Evolutionary conservation across 257 asterid species (phyloP).

Genomic region (Gentiana macrophylla): DNA sequence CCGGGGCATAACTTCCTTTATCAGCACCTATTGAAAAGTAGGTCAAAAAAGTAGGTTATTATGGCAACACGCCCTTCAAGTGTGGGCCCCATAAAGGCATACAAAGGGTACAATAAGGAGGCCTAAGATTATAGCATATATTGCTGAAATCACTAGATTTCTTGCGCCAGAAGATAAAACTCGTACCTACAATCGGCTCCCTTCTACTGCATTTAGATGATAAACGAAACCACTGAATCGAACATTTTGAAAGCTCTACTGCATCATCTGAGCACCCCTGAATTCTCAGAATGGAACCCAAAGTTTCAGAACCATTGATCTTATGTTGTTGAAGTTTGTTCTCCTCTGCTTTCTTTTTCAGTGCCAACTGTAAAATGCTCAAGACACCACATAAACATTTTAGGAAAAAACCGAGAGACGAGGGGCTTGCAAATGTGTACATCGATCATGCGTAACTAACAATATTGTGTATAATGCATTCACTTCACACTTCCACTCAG

Average conservation of each 20-base stretch:
- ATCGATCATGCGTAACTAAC: too few relatives aligned
- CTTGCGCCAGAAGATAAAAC: neutral
- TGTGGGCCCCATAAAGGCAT: too few relatives aligned
- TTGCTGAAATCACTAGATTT: neutral
- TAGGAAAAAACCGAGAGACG: neutral
- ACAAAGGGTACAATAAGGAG: too few relatives aligned
- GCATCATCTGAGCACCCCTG: slow-evolving; percentile 63
- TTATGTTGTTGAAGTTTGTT: slow-evolving; percentile 32
- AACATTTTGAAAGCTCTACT: slow-evolving; percentile 65
- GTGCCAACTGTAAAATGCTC: slow-evolving; percentile 42
- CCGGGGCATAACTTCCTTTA: slow-evolving; percentile 85
- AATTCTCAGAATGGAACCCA: slow-evolving; percentile 78
- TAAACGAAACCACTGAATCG: slow-evolving; percentile 83
- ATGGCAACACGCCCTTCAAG: too few relatives aligned
- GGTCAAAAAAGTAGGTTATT: too few relatives aligned
- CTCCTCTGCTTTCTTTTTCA: slow-evolving; percentile 66
- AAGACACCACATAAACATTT: neutral
- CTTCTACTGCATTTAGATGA: slow-evolving; percentile 91
- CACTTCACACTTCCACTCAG: too few relatives aligned
- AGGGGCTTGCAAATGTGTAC: too few relatives aligned
- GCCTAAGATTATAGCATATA: neutral
- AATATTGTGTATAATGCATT: too few relatives aligned
- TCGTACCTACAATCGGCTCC: slow-evolving; percentile 75
- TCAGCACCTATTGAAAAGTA: slow-evolving; percentile 49
- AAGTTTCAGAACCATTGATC: slow-evolving; percentile 46